Evolutionary conservation across 2,329 filamentous ascomycete species (phyloP).

Genomic region (Byssochlamys sp.): DNA sequence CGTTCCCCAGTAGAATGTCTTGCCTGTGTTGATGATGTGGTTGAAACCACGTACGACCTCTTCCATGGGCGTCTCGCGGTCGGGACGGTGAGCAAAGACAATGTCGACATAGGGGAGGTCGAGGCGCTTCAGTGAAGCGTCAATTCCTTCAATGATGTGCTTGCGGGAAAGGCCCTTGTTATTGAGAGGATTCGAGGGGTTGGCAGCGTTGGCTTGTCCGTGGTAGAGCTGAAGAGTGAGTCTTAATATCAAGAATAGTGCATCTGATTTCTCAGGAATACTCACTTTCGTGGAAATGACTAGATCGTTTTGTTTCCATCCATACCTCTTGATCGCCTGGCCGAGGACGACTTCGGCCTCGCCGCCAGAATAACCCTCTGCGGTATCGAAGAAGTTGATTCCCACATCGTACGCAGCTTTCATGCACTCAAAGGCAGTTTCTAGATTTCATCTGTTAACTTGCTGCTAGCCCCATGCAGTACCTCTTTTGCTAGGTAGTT

Average conservation of each 20-base stretch:
- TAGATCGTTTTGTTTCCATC: slow-evolving; percentile 48
- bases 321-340: slow-evolving; percentile 46
- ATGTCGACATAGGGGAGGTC: slow-evolving; percentile 61
- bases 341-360: slow-evolving; percentile 48
- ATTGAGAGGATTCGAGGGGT: slow-evolving; percentile 53
- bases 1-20: slow-evolving; percentile 63
- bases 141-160: slow-evolving; percentile 59
- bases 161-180: slow-evolving; percentile 60
- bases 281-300: slow-evolving; percentile 27
- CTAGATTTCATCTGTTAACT: slow-evolving; percentile 6
- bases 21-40: slow-evolving; percentile 57
- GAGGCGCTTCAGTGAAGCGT: slow-evolving; percentile 51
- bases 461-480: not conserved
- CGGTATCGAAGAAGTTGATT: slow-evolving; percentile 51
- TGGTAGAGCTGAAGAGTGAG: slow-evolving; percentile 47
- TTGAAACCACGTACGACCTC: slow-evolving; percentile 64
- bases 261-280: not conserved
- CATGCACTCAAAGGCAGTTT: slow-evolving; percentile 28
- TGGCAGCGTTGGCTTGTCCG: slow-evolving; percentile 51
- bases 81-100: slow-evolving; percentile 59
- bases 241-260: not conserved
- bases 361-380: slow-evolving; percentile 41
- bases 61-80: slow-evolving; percentile 59
- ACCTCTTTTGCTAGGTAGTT: not conserved
- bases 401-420: slow-evolving; percentile 48